phyloP scores from a whole-genome alignment of 768 basidiomycete genomes.

The Lyophyllum semitale region DNA sequence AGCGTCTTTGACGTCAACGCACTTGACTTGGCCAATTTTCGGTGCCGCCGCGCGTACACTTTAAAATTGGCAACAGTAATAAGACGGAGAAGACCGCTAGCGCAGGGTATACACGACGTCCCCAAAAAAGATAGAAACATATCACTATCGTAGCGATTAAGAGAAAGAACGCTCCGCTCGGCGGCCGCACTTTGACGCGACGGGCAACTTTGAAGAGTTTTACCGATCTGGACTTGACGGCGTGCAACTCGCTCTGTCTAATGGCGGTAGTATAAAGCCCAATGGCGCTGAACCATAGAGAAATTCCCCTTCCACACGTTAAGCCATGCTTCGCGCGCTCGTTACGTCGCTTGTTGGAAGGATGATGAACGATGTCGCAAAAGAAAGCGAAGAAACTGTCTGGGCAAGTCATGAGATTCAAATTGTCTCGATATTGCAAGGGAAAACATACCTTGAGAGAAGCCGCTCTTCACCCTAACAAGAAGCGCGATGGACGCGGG shows the following conservation, averaged over 20 bases:
- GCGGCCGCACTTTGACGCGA: too few relatives aligned
- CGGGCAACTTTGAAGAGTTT: not conserved
- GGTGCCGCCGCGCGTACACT: slow-evolving; percentile 88
- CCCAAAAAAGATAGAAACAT: too few relatives aligned
- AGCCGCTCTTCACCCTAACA: slow-evolving; percentile 58
- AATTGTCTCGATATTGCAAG: not conserved
- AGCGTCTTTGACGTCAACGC: slow-evolving; percentile 96
- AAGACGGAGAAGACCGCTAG: slow-evolving; percentile 24
- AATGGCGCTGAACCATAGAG: slow-evolving; percentile 5
- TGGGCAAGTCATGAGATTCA: slow-evolving; percentile 16
- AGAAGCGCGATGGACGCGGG: slow-evolving; percentile 79
- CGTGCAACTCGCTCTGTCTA: not conserved
- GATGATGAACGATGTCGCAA: slow-evolving; percentile 62
- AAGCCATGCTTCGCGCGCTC: slow-evolving; percentile 73
- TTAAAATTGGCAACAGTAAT: slow-evolving; percentile 62
- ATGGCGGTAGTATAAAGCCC: not conserved
- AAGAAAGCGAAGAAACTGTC: slow-evolving; percentile 28
- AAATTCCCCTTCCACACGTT: slow-evolving; percentile 58
- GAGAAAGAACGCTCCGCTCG: too few relatives aligned
- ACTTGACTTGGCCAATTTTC: slow-evolving; percentile 89
- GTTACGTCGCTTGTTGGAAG: slow-evolving; percentile 74
- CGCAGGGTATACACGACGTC: slow-evolving; percentile 26
- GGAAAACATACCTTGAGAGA: slow-evolving; percentile 50
- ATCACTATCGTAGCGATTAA: too few relatives aligned
- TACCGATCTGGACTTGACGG: too few relatives aligned